Conservation (phyloP, 2,329 filamentous ascomycete species). For the Alternaria panax region DNA sequence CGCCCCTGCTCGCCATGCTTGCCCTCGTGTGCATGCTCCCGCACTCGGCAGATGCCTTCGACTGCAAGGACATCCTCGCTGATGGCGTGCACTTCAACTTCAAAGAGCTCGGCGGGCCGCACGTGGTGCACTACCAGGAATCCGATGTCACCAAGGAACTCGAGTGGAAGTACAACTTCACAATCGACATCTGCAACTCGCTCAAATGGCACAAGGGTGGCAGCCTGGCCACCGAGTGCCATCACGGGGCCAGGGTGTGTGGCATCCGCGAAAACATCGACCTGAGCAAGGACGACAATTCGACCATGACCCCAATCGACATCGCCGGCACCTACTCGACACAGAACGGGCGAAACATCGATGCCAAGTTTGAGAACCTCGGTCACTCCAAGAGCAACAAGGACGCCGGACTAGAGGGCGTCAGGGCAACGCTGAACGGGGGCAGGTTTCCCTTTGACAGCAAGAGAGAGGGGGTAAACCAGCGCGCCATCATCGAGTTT, state of each 20-base stretch:
- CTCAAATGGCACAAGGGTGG: conserved; percentile 67
- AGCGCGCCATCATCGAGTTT: conserved; percentile 85
- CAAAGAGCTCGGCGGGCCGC: conserved; percentile 68
- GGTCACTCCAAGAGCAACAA: conserved; percentile 69
- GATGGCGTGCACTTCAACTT: conserved; percentile 71
- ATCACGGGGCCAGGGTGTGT: conserved; percentile 77
- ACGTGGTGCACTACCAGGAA: conserved; percentile 67
- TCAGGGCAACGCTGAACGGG: conserved; percentile 72
- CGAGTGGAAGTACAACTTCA: conserved; percentile 79
- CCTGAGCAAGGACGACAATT: conserved; percentile 57
- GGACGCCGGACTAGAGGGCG: conserved; percentile 73
- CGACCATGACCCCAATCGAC: conserved; percentile 67
- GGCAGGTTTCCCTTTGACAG: conserved; percentile 57
- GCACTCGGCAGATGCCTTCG: conserved; percentile 52
- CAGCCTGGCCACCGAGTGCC: conserved; percentile 66
- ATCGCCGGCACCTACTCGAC: conserved; percentile 76
- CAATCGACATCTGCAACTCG: conserved; percentile 75
- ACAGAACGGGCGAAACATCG: conserved; percentile 63
- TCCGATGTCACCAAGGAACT: conserved; percentile 55
- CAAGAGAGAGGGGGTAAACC: conserved; percentile 61
- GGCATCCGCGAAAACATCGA: conserved; percentile 70
- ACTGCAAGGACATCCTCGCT: conserved; percentile 68
- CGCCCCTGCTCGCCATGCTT: conserved; percentile 33
- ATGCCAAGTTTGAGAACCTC: conserved; percentile 71
- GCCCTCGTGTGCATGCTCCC: conserved; percentile 37